These are phyloP conservation scores for Jasminum sambac DNA, from an alignment of 257 asterid species.

Conservation along the genomic window DNA sequence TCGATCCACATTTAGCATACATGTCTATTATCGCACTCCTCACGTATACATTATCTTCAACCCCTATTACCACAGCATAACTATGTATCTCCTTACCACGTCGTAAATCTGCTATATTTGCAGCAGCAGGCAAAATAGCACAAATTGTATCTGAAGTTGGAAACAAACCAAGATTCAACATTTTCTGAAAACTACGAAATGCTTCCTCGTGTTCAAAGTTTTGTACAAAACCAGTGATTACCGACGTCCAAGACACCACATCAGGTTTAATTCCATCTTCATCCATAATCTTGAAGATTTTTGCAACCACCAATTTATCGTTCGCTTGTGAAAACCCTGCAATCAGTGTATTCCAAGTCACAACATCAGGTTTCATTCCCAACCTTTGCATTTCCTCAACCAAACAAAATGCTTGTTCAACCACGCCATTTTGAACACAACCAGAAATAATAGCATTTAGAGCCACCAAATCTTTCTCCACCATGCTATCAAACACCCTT, in stretches of 20 bases:
- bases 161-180: slow-evolving; percentile 43
- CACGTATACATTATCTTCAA: slow-evolving; percentile 51
- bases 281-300: slow-evolving; percentile 41
- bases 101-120: slow-evolving; percentile 50
- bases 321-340: slow-evolving; percentile 69
- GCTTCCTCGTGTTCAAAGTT: slow-evolving; percentile 51
- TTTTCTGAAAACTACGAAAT: slow-evolving; percentile 37
- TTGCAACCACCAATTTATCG: slow-evolving; percentile 37
- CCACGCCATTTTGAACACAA: slow-evolving; percentile 41
- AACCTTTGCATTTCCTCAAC: slow-evolving; percentile 43
- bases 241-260: slow-evolving; percentile 70
- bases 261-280: slow-evolving; percentile 52
- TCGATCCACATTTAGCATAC: slow-evolving; percentile 73
- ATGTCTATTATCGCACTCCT: slow-evolving; percentile 64
- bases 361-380: slow-evolving; percentile 52
- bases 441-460: slow-evolving; percentile 70
- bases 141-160: slow-evolving; percentile 68
- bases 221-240: slow-evolving; percentile 67
- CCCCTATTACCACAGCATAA: slow-evolving; percentile 46
- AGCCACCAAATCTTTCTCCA: slow-evolving; percentile 52
- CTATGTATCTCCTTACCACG: slow-evolving; percentile 72
- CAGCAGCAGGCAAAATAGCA: slow-evolving; percentile 59
- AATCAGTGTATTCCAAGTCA: slow-evolving; percentile 65
- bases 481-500: slow-evolving; percentile 50
- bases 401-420: slow-evolving; percentile 38